Conservation (phyloP, 1,284 basidiomycete genomes). For the Boletus calvinii region DNA sequence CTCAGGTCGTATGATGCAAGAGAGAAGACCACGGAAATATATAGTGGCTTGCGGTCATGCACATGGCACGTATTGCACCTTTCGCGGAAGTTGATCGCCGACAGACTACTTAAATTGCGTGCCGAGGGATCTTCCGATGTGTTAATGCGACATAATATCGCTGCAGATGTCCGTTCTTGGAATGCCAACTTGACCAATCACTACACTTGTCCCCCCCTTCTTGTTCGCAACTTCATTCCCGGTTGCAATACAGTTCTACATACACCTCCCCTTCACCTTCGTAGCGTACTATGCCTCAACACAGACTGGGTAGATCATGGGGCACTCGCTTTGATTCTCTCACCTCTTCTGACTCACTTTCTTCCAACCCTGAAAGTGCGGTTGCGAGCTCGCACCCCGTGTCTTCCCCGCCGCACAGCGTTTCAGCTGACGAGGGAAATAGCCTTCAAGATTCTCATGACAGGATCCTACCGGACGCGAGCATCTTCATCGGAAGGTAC, state of each 20-base stretch:
- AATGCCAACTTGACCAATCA: conserved; percentile 24
- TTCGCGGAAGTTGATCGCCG: conserved; percentile 29
- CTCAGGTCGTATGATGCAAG: conserved; percentile 21
- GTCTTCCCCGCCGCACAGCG: conserved; percentile 18
- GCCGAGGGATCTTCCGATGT: conserved; percentile 16
- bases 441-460: conserved; percentile 46
- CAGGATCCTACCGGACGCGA: conserved; percentile 66
- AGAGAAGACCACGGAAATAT: conserved; percentile 31
- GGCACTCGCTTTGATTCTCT: conserved; percentile 68
- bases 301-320: conserved; percentile 50
- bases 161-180: conserved; percentile 14
- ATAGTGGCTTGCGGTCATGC: conserved; percentile 22
- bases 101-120: conserved; percentile 11
- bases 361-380: conserved; percentile 25
- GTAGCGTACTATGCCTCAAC: conserved; percentile 42
- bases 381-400: conserved; percentile 12
- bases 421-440: conserved; percentile 29
- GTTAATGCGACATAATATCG: conserved; percentile 23
- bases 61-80: conserved; percentile 16
- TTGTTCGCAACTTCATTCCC: conserved; percentile 8
- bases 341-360: conserved; percentile 29
- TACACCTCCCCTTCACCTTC: conserved; percentile 14
- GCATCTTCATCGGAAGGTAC: conserved; percentile 79
- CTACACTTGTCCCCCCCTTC: not conserved
- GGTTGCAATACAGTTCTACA: conserved; percentile 18